Evolutionary conservation across 2,329 filamentous ascomycete genomes (phyloP), one percentile per base, ranked within the genome.

Genomic region (Colletotrichum cuscutae): DNA sequence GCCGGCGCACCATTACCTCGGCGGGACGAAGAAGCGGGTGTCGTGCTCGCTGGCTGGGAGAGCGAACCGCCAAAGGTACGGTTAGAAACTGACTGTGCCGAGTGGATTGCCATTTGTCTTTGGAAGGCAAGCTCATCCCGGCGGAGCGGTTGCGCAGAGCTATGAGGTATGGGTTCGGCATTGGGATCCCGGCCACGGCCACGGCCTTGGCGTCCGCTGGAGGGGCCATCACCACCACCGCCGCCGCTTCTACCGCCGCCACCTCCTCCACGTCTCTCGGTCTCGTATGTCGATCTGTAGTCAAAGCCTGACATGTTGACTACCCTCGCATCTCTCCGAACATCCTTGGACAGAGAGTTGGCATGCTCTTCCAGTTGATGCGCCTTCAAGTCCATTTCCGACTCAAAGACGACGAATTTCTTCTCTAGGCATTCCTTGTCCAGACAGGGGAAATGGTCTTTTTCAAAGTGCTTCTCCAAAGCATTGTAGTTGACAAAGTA

Each of bases 341-440:
- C 91, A 76, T 96, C 93, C 78, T 97, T 98, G 9, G 95, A 94
- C 28, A 97, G 81, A 0, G 92, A 90, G 76, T 92, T 91, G 0
- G 92, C 94, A 80, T 99, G 97, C 66, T 92, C 90, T 77, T 93
- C 92, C 11, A 99, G 84, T 80, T 97, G 94, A 83, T 99, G 97
- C 3, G 93, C 97, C 81, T 98, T 97, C 59, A 99, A 85, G 78
- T 99, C 97, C 87, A 99, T 92, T 79, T 98, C 94, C 0, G 95
- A 95, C 68, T 95, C 94, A 77, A 99, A 99, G 0, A 98, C 97
- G 35, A 98, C 93, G 80, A 98, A 98, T 81, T 98, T 98, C 89
- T 98, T 98, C 77, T 98, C 97, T 79, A 97, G 81, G 78, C 97
- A 99, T 79, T 98, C 95, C 66, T 89, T 88, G 77, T 99, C 95